A percentile compares a stretch with the other conserved stretches of the same genome.
Conservation (phyloP, 2,329 filamentous ascomycete genomes). For the Immersiporthe knoxdaviesiana region DNA sequence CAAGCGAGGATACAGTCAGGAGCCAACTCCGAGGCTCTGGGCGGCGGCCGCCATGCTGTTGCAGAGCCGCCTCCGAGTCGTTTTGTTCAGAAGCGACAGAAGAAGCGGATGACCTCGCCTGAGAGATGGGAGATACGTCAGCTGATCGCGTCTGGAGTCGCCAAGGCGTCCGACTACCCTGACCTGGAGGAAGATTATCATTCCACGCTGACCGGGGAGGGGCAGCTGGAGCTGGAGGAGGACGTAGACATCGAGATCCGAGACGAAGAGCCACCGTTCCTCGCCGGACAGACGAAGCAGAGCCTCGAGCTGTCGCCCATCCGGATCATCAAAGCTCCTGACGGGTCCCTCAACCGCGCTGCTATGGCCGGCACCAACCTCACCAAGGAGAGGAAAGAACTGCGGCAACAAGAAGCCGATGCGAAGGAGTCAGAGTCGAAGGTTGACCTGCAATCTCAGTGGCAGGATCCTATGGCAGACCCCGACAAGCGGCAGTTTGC, state of each 20-base stretch:
- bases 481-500: conserved; percentile 88
- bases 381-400: conserved; percentile 85
- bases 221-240: conserved; percentile 88
- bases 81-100: conserved; percentile 63
- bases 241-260: conserved; percentile 96
- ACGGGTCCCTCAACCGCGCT: conserved; percentile 95
- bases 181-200: conserved; percentile 95
- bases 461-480: conserved; percentile 95
- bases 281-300: conserved; percentile 95
- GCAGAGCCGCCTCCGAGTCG: conserved; percentile 60
- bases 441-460: conserved; percentile 85
- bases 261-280: conserved; percentile 94
- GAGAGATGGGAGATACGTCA: conserved; percentile 98
- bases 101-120: conserved; percentile 94
- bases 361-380: conserved; percentile 91
- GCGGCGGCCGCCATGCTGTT: conserved; percentile 47
- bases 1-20: conserved; percentile 81
- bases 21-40: conserved; percentile 83
- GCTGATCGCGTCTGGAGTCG: conserved; percentile 91
- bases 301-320: conserved; percentile 94
- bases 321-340: conserved; percentile 93
- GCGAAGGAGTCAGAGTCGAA: conserved; percentile 76
- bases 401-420: conserved; percentile 86
- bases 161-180: conserved; percentile 90
- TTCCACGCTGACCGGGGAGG: conserved; percentile 81